Conservation (phyloP, 1,284 basidiomycete species). For the Microbotryum saponariae region DNA sequence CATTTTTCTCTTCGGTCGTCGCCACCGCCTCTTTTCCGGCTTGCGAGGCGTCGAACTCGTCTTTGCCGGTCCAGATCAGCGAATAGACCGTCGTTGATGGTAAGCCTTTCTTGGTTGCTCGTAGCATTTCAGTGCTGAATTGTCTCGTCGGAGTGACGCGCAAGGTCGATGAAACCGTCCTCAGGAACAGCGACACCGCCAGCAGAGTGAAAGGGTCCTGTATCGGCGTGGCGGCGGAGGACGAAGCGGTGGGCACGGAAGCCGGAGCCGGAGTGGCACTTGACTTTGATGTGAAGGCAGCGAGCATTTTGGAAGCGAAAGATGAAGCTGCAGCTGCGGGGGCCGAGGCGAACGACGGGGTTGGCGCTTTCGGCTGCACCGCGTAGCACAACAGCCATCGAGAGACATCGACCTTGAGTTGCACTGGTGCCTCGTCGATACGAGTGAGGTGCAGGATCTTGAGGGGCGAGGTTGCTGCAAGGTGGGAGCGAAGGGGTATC, state of each 20-base stretch:
- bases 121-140: slow-evolving; percentile 68
- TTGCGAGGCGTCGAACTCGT: slow-evolving; percentile 63
- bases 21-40: slow-evolving; percentile 3
- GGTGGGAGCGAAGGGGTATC: slow-evolving; percentile 52
- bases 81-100: slow-evolving; percentile 70
- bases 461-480: slow-evolving; percentile 44
- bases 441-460: slow-evolving; percentile 61
- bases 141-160: slow-evolving; percentile 65
- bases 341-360: slow-evolving; percentile 2
- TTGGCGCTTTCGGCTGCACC: slow-evolving; percentile 14
- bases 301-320: slow-evolving; percentile 65
- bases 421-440: slow-evolving; percentile 63
- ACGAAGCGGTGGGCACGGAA: slow-evolving; percentile 44
- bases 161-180: slow-evolving; percentile 75
- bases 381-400: slow-evolving; percentile 59
- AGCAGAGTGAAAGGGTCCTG: slow-evolving; percentile 53
- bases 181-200: slow-evolving; percentile 62
- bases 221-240: slow-evolving; percentile 40
- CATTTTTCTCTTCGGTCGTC: slow-evolving; percentile 51
- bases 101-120: slow-evolving; percentile 92
- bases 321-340: slow-evolving; percentile 43
- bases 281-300: slow-evolving; percentile 42
- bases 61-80: slow-evolving; percentile 84
- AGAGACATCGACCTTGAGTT: slow-evolving; percentile 75
- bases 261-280: slow-evolving; percentile 49